These are phyloP conservation scores for Nannizzia gypsea DNA, from an alignment of 2,329 filamentous ascomycete species.

Conservation along the genomic window DNA sequence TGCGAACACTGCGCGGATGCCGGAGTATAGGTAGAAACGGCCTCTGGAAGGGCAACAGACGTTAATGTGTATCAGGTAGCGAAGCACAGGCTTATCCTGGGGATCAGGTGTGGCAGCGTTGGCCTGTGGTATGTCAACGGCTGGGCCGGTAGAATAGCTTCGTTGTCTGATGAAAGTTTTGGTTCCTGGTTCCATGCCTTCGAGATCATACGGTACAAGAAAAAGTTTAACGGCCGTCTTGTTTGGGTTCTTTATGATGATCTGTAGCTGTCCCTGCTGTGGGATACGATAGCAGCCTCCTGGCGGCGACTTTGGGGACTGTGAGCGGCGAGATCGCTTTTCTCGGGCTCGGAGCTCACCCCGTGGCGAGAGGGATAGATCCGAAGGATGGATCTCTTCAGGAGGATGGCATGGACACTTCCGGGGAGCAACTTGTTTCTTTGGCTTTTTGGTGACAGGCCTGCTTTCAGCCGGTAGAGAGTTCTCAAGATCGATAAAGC, in stretches of 20 bases:
- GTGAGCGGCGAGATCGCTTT: slow-evolving; percentile 49
- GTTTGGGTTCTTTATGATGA: slow-evolving; percentile 96
- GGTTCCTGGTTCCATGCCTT: slow-evolving; percentile 82
- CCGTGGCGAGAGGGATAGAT: slow-evolving; percentile 16
- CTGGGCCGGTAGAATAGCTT: slow-evolving; percentile 77
- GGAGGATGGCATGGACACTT: slow-evolving; percentile 11
- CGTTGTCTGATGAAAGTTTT: slow-evolving; percentile 95
- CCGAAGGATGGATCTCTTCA: slow-evolving; percentile 6
- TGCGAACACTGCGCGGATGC: slow-evolving; percentile 86
- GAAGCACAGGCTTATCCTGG: slow-evolving; percentile 54
- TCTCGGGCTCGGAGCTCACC: slow-evolving; percentile 37
- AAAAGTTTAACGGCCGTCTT: slow-evolving; percentile 97
- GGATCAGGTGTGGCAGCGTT: slow-evolving; percentile 22
- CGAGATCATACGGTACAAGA: slow-evolving; percentile 80
- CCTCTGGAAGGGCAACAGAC: slow-evolving; percentile 79
- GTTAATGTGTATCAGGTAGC: slow-evolving; percentile 85
- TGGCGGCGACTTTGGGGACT: slow-evolving; percentile 56
- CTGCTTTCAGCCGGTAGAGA: slow-evolving; percentile 46
- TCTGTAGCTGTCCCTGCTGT: slow-evolving; percentile 84
- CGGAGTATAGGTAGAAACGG: slow-evolving; percentile 82
- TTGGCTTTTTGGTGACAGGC: slow-evolving; percentile 27
- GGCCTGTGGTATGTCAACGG: slow-evolving; percentile 57
- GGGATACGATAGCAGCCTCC: slow-evolving; percentile 91
- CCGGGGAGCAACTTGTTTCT: slow-evolving; percentile 25
- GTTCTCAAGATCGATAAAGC: slow-evolving; percentile 81